A percentile compares a stretch with the other conserved stretches of the same genome.
Conservation (phyloP, 108 stramenopile genomes). For the Mediolabrus comicus region DNA sequence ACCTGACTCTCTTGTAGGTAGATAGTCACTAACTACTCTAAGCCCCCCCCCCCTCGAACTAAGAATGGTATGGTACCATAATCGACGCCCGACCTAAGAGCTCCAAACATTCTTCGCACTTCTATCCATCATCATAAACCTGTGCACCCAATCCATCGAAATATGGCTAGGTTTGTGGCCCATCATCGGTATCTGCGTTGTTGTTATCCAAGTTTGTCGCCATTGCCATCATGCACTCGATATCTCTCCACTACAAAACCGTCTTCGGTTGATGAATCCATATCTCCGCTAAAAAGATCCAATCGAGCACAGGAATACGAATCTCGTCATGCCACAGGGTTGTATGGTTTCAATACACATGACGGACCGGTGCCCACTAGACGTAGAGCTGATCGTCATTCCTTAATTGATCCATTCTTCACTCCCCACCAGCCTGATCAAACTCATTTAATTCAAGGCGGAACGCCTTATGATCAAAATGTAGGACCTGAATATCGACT, state of each 20-base stretch:
- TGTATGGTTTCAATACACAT: constrained; percentile 29
- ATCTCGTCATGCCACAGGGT: constrained; percentile 1
- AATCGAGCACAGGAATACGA: constrained; percentile 20
- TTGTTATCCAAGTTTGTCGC: background rate
- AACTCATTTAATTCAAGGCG: constrained; percentile 61
- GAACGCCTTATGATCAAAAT: constrained; percentile 56
- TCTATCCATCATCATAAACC: no score
- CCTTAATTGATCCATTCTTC: constrained; percentile 44
- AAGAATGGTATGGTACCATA: no score
- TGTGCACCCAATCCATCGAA: no score
- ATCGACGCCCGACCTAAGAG: no score
- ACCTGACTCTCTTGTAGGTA: no score
- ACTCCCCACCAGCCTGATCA: constrained; percentile 18
- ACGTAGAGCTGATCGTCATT: background rate
- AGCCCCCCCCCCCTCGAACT: no score
- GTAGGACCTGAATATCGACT: constrained; percentile 51
- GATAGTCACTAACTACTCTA: no score
- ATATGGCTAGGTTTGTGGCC: no score
- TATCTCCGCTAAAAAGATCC: background rate
- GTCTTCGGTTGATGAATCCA: no score
- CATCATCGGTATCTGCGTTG: no score
- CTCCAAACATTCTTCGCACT: no score
- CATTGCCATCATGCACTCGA: background rate
- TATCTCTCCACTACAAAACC: background rate
- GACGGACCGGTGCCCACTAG: constrained; percentile 36